Evolutionary conservation across 2,329 filamentous ascomycete genomes (phyloP).

Genomic region (Pseudogymnoascus sp.): DNA sequence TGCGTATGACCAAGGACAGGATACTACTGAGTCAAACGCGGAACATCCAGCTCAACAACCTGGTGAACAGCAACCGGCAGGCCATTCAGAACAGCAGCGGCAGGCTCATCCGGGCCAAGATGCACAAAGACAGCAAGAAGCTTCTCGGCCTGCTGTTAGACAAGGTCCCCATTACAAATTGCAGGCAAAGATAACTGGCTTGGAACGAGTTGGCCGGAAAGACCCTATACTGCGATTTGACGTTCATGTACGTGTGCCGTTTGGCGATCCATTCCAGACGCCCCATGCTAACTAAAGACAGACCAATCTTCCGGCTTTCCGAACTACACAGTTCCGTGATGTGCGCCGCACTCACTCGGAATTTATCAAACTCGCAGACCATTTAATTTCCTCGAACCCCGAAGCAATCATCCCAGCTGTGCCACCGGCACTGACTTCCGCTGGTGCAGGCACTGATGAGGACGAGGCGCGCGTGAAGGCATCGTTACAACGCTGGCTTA

Average conservation of each 20-base stretch:
- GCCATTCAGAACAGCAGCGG: slow-evolving; percentile 23
- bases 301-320: slow-evolving; percentile 98
- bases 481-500: slow-evolving; percentile 88
- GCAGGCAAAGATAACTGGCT: slow-evolving; percentile 86
- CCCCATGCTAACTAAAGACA: slow-evolving; percentile 30
- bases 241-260: slow-evolving; percentile 64
- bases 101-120: slow-evolving; percentile 27
- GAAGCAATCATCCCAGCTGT: slow-evolving; percentile 91
- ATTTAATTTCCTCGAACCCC: slow-evolving; percentile 94
- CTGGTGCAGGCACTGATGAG: slow-evolving; percentile 91
- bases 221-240: slow-evolving; percentile 93
- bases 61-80: slow-evolving; percentile 16
- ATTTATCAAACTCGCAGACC: slow-evolving; percentile 91
- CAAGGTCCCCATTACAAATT: slow-evolving; percentile 69
- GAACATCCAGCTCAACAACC: slow-evolving; percentile 22
- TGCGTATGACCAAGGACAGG: slow-evolving; percentile 20
- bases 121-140: slow-evolving; percentile 27
- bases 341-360: slow-evolving; percentile 92
- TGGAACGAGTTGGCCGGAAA: slow-evolving; percentile 90
- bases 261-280: not conserved
- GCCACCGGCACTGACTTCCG: slow-evolving; percentile 86
- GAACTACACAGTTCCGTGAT: slow-evolving; percentile 96
- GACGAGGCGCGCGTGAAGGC: slow-evolving; percentile 85
- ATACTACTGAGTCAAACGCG: slow-evolving; percentile 26
- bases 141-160: slow-evolving; percentile 27